These are phyloP conservation scores for Gossypium thurberi DNA, from an alignment of 345 rosid species.

Conservation along the genomic window DNA sequence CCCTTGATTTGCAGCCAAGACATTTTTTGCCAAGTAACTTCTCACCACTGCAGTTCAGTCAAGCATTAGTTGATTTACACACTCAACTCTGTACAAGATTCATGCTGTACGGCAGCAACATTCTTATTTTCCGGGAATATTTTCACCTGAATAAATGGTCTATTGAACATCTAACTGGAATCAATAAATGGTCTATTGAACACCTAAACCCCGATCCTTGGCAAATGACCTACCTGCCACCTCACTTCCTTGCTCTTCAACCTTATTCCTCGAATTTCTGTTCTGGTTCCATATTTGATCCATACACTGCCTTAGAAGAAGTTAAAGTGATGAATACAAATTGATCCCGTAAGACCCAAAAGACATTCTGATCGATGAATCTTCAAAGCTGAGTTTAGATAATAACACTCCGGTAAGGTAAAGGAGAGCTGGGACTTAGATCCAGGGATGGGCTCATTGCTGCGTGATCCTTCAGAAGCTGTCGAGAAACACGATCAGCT, in stretches of 20 bases:
- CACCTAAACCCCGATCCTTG: slow-evolving; percentile 3
- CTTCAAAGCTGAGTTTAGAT: slow-evolving; percentile 10
- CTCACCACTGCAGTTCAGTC: slow-evolving; percentile 7
- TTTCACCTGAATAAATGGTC: slow-evolving; percentile 9
- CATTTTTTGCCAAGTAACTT: neutral
- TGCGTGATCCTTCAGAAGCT: slow-evolving; percentile 42
- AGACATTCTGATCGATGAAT: slow-evolving; percentile 5
- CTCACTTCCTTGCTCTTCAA: slow-evolving; percentile 6
- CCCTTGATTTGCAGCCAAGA: slow-evolving; percentile 12
- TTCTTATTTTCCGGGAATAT: slow-evolving; percentile 16
- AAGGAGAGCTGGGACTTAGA: slow-evolving; percentile 38
- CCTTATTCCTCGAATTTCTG: slow-evolving; percentile 18
- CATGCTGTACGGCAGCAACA: slow-evolving; percentile 12
- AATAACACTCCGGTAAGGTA: slow-evolving; percentile 30
- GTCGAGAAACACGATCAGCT: slow-evolving; percentile 52
- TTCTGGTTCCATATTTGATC: slow-evolving; percentile 11
- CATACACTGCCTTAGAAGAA: slow-evolving; percentile 21
- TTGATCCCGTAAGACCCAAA: neutral
- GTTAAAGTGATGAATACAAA: slow-evolving; percentile 15
- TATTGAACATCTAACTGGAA: slow-evolving; percentile 10
- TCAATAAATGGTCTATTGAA: neutral
- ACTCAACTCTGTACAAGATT: slow-evolving; percentile 24
- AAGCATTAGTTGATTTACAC: slow-evolving; percentile 16
- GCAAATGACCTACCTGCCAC: slow-evolving; percentile 10
- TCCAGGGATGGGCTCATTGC: slow-evolving; percentile 35